Conservation (phyloP, 2,329 filamentous ascomycete species). For the Mycogone perniciosa region DNA sequence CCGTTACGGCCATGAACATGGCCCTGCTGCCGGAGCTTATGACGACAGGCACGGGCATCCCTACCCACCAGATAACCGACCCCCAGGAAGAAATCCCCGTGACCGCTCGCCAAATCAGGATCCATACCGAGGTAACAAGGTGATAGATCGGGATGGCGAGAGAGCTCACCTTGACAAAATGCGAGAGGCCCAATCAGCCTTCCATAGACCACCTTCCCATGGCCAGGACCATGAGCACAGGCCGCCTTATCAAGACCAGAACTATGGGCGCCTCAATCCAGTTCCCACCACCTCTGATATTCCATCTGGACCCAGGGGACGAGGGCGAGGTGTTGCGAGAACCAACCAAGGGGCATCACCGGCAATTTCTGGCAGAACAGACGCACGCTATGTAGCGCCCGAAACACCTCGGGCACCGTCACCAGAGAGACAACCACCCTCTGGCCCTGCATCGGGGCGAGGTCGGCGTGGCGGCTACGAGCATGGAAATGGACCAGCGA, state of each 20-base stretch:
- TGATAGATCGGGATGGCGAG: constrained; percentile 35
- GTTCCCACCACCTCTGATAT: constrained; percentile 41
- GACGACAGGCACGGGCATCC: constrained; percentile 44
- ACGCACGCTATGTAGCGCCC: constrained; percentile 35
- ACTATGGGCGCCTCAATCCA: constrained; percentile 55
- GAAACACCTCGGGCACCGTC: constrained; percentile 39
- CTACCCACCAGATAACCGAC: constrained; percentile 30
- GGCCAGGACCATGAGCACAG: constrained; percentile 45
- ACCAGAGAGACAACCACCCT: constrained; percentile 47
- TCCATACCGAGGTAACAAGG: constrained; percentile 28
- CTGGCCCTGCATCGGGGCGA: constrained; percentile 46
- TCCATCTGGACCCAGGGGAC: constrained; percentile 51
- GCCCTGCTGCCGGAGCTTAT: constrained; percentile 29
- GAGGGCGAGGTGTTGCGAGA: constrained; percentile 39
- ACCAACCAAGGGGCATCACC: constrained; percentile 30
- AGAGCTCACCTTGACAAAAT: constrained; percentile 30
- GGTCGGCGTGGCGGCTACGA: constrained; percentile 41
- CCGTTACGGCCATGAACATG: constrained; percentile 26
- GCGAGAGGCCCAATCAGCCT: constrained; percentile 29
- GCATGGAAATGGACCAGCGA: constrained; percentile 24
- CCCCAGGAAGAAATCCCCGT: constrained; percentile 24
- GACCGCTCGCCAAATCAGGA: constrained; percentile 26
- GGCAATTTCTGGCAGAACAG: constrained; percentile 33
- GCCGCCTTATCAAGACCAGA: constrained; percentile 51
- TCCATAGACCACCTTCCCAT: constrained; percentile 32